A percentile compares a stretch with the other conserved stretches of the same genome.
Evolutionary conservation across 768 basidiomycete genomes (phyloP).

Genomic region (Tylopilus sp.): DNA sequence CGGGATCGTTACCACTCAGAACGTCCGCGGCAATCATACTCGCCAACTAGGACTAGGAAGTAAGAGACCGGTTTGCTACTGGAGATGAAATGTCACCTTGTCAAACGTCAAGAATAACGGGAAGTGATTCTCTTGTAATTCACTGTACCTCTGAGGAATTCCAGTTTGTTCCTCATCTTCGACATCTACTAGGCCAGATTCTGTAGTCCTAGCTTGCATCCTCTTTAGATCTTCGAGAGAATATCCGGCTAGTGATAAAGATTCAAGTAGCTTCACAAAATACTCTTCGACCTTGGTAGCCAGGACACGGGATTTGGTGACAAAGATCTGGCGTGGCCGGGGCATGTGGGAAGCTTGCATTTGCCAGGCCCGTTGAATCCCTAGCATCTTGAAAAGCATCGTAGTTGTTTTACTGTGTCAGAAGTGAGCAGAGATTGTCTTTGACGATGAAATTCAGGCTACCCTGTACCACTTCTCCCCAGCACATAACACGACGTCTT

Average conservation of each 20-base stretch:
- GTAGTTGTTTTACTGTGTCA: conserved; percentile 64
- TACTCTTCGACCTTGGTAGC: conserved; percentile 71
- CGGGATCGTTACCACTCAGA: conserved; percentile 1
- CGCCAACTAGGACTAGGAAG: conserved; percentile 13
- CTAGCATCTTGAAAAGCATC: conserved; percentile 74
- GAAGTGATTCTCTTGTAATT: conserved; percentile 57
- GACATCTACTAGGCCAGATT: conserved; percentile 32
- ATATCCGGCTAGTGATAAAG: conserved; percentile 36
- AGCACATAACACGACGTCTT: conserved; percentile 60
- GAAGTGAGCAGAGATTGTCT: not conserved
- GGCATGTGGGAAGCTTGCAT: conserved; percentile 25
- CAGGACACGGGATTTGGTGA: conserved; percentile 65
- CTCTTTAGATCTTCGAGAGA: conserved; percentile 38
- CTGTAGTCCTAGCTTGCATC: conserved; percentile 18
- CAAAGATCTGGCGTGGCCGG: conserved; percentile 65
- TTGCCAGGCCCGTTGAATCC: conserved; percentile 56
- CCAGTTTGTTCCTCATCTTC: conserved; percentile 25
- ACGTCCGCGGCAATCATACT: conserved; percentile 28
- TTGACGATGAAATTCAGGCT: conserved; percentile 5
- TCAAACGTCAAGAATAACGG: conserved; percentile 70
- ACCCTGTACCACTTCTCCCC: conserved; percentile 76
- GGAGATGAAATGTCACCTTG: conserved; percentile 36
- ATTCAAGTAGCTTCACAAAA: conserved; percentile 49
- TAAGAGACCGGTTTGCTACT: not conserved
- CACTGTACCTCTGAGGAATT: conserved; percentile 49